A percentile compares a stretch with the other conserved stretches of the same genome.
Evolutionary conservation across 2,329 filamentous ascomycete species (phyloP).

Genomic region (Didymella sp.): DNA sequence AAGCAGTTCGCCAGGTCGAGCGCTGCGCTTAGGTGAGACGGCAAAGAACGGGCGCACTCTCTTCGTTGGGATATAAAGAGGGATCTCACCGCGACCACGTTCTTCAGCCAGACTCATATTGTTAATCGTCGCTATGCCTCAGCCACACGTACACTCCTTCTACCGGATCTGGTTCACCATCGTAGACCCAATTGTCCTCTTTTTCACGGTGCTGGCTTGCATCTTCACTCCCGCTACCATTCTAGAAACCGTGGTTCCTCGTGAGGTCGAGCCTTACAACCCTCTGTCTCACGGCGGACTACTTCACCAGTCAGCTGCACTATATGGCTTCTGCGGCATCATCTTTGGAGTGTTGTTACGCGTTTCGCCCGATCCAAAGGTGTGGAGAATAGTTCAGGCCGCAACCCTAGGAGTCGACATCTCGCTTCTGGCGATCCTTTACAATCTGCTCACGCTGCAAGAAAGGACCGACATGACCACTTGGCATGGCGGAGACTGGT

Average conservation of each 20-base stretch:
- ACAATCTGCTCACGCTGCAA: slow-evolving; percentile 3
- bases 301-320: slow-evolving; percentile 12
- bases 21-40: slow-evolving; percentile 13
- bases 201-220: slow-evolving; percentile 19
- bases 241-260: slow-evolving; percentile 10
- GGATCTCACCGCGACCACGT: not conserved
- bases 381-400: slow-evolving; percentile 23
- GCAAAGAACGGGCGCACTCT: not conserved
- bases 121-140: slow-evolving; percentile 1
- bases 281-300: slow-evolving; percentile 10
- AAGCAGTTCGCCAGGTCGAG: not conserved
- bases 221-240: slow-evolving; percentile 11
- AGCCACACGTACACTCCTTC: slow-evolving; percentile 18
- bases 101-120: not conserved
- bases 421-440: slow-evolving; percentile 8
- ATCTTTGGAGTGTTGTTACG: slow-evolving; percentile 18
- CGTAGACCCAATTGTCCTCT: slow-evolving; percentile 18
- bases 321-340: slow-evolving; percentile 18
- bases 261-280: slow-evolving; percentile 1
- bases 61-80: not conserved
- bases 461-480: not conserved
- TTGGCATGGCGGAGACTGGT: slow-evolving; percentile 13
- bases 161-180: slow-evolving; percentile 24
- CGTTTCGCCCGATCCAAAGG: slow-evolving; percentile 11
- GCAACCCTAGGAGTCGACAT: slow-evolving; percentile 16